phyloP scores from a whole-genome alignment of 2,329 filamentous ascomycete genomes.

The Fusarium proliferatum region DNA sequence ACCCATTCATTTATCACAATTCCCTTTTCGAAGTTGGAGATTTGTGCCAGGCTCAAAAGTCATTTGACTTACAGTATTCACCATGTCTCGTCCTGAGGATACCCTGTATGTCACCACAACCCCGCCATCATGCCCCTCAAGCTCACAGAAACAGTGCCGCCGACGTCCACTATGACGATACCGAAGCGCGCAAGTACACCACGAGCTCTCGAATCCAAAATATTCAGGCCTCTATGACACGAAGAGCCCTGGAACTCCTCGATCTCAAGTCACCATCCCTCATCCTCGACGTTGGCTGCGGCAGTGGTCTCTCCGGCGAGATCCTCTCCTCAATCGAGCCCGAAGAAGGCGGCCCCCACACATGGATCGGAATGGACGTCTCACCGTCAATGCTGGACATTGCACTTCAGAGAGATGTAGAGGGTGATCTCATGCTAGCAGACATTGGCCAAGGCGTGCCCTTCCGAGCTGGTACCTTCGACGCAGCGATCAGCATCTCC shows the following conservation, averaged over 20 bases:
- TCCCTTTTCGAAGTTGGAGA: fast-evolving
- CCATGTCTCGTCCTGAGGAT: slow-evolving; percentile 97
- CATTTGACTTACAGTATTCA: slow-evolving; percentile 45
- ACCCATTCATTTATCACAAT: neutral
- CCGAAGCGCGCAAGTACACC: slow-evolving; percentile 96
- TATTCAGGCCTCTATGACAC: slow-evolving; percentile 95
- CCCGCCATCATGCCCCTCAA: slow-evolving; percentile 41
- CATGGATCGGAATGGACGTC: slow-evolving; percentile 98
- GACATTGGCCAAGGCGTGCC: slow-evolving; percentile 97
- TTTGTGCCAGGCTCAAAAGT: fast-evolving
- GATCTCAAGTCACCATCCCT: slow-evolving; percentile 81
- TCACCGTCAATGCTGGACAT: slow-evolving; percentile 96
- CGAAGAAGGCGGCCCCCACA: slow-evolving; percentile 84
- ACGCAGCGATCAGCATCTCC: slow-evolving; percentile 93
- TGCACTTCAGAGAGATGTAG: slow-evolving; percentile 89
- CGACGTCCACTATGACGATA: slow-evolving; percentile 97
- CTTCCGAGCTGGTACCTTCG: slow-evolving; percentile 91
- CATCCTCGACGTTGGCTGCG: slow-evolving; percentile 97
- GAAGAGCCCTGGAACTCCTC: slow-evolving; percentile 91
- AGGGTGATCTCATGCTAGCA: slow-evolving; percentile 92
- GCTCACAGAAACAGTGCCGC: slow-evolving; percentile 72
- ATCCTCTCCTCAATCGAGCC: slow-evolving; percentile 81
- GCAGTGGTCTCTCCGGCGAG: slow-evolving; percentile 92
- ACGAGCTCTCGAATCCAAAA: slow-evolving; percentile 95
- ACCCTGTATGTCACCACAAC: slow-evolving; percentile 71